Percentiles rank a stretch among this genome's conserved stretches.
These are phyloP conservation scores for Panicum miliaceum DNA, from an alignment of 176 grass and related monocot species.

Conservation along the genomic window DNA sequence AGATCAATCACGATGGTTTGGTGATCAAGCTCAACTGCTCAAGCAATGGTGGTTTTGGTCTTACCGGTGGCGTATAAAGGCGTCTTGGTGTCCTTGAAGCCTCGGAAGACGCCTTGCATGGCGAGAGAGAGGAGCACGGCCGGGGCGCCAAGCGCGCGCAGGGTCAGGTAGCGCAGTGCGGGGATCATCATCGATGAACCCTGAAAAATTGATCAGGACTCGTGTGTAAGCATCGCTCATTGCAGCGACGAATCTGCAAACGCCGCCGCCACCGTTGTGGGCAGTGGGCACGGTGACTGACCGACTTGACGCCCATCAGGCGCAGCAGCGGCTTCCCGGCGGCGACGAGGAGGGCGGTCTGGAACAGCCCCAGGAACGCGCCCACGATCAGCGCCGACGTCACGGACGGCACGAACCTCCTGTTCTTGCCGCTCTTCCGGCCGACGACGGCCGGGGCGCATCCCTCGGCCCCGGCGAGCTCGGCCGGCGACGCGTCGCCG, in stretches of 20 bases:
- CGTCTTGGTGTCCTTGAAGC: conserved; percentile 94
- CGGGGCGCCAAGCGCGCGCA: conserved; percentile 78
- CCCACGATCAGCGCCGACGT: conserved; percentile 82
- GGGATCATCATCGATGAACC: conserved; percentile 72
- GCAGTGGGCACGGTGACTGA: conserved; percentile 3
- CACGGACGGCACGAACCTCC: conserved; percentile 90
- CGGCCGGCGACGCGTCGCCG: not conserved
- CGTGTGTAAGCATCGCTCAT: not conserved
- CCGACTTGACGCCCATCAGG: conserved; percentile 77
- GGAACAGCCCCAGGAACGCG: conserved; percentile 72
- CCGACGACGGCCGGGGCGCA: not conserved
- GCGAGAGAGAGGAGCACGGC: conserved; percentile 89
- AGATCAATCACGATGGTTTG: not conserved
- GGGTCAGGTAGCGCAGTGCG: conserved; percentile 71
- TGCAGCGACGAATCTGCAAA: not conserved
- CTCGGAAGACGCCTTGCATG: conserved; percentile 96
- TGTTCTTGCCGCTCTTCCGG: not conserved
- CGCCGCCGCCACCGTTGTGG: not conserved
- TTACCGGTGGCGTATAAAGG: conserved; percentile 88
- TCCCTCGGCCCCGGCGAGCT: not conserved
- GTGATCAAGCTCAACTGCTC: not conserved
- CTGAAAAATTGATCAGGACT: conserved; percentile 34
- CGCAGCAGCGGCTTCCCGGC: conserved; percentile 10
- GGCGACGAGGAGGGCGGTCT: conserved; percentile 65
- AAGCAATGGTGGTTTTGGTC: not conserved